Evolutionary conservation across 2,329 filamentous ascomycete species (phyloP).

Genomic region (Bimuria novae-zelandiae): DNA sequence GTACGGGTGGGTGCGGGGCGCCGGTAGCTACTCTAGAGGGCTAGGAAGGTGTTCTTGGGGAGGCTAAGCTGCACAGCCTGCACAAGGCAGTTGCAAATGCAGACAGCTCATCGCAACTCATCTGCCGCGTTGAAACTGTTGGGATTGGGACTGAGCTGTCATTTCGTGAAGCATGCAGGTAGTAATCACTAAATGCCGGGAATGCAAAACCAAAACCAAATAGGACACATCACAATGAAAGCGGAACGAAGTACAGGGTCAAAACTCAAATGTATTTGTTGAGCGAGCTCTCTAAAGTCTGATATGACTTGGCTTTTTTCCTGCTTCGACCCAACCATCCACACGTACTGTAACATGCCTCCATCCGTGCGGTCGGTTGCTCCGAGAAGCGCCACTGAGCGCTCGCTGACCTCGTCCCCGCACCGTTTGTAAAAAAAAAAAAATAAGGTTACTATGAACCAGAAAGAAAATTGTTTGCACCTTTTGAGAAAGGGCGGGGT

Average conservation of each 20-base stretch:
- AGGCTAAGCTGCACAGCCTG: too few relatives aligned
- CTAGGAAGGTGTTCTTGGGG: neutral
- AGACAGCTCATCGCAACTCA: too few relatives aligned
- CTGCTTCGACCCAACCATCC: too few relatives aligned
- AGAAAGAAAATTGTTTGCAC: conserved; percentile 24
- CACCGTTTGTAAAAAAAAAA: conserved; percentile 8
- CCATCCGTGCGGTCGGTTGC: too few relatives aligned
- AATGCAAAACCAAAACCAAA: neutral
- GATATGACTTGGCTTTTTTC: neutral
- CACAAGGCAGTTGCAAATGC: neutral
- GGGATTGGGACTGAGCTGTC: neutral
- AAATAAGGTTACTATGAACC: conserved; percentile 5
- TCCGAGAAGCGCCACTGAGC: neutral
- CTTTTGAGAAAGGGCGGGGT: conserved; percentile 37
- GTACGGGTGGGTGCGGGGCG: too few relatives aligned
- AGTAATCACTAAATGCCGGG: neutral
- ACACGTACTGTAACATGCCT: too few relatives aligned
- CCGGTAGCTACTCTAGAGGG: too few relatives aligned
- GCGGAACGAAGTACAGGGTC: neutral
- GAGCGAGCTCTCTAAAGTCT: neutral
- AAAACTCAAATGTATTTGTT: neutral
- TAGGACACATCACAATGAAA: neutral
- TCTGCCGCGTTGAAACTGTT: neutral
- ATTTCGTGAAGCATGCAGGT: neutral
- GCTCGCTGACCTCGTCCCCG: conserved; percentile 2